phyloP scores from a whole-genome alignment of 2,329 filamentous ascomycete genomes.

The Cercospora citrullina region DNA sequence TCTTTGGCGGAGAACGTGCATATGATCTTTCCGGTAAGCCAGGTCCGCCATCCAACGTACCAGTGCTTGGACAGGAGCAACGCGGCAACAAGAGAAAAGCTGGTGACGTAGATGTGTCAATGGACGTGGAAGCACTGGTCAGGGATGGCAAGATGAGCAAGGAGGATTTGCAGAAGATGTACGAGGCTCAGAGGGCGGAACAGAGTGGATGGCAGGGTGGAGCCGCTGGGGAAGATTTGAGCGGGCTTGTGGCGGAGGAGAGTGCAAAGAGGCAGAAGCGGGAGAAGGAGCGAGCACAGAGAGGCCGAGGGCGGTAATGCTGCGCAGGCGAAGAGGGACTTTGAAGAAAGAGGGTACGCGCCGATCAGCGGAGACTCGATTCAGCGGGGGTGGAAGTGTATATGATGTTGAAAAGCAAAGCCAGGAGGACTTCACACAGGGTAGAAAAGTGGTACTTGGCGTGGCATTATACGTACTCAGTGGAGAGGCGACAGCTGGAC shows the following conservation, averaged over 20 bases:
- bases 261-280: constrained; percentile 86
- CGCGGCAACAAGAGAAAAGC: constrained; percentile 87
- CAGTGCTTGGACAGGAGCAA: constrained; percentile 74
- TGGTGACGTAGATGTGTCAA: constrained; percentile 88
- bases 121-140: constrained; percentile 80
- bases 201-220: constrained; percentile 63
- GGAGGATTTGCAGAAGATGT: constrained; percentile 76
- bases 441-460: not conserved
- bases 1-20: constrained; percentile 92
- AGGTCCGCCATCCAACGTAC: constrained; percentile 54
- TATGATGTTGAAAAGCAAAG: constrained; percentile 3
- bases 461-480: not conserved
- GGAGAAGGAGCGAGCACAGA: constrained; percentile 67
- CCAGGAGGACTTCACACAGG: not conserved
- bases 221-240: constrained; percentile 79
- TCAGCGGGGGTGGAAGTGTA: not conserved
- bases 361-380: not conserved
- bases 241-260: constrained; percentile 94
- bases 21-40: constrained; percentile 69
- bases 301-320: constrained; percentile 45
- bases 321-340: not conserved
- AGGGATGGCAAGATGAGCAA: constrained; percentile 76
- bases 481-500: not conserved
- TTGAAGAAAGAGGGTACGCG: not conserved
- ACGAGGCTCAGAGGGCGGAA: constrained; percentile 70